Conservation (phyloP, 176 grass and related monocot genomes). For the Oryza punctata region DNA sequence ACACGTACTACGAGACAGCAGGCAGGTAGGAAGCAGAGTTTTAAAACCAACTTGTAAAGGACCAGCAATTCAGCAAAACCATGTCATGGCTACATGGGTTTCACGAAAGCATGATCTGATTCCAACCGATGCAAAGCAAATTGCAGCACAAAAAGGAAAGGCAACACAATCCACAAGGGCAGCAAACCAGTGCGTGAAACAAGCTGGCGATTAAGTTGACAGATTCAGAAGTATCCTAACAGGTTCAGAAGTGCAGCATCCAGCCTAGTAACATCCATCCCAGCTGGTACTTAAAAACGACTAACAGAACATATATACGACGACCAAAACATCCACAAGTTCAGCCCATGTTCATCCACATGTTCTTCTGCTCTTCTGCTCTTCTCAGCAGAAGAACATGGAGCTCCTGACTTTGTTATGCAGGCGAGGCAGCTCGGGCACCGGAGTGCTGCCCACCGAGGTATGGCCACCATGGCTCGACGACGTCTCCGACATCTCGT, state of each 20-base stretch:
- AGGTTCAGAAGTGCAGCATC: neutral
- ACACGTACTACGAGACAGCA: too few relatives aligned
- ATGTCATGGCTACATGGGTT: too few relatives aligned
- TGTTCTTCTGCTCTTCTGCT: too few relatives aligned
- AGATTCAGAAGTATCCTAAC: neutral
- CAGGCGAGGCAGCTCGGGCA: conserved; percentile 71
- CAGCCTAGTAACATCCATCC: conserved; percentile 16
- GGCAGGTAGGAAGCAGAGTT: too few relatives aligned
- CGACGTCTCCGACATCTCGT: conserved; percentile 66
- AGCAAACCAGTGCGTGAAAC: neutral
- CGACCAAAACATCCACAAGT: neutral
- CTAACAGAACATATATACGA: too few relatives aligned
- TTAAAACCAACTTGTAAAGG: too few relatives aligned
- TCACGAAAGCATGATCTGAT: too few relatives aligned
- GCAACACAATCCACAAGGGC: neutral
- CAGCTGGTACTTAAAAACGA: neutral
- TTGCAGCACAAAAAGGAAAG: neutral
- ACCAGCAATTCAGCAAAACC: neutral
- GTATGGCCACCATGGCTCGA: conserved; percentile 68
- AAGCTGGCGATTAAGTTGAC: neutral
- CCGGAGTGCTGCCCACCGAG: conserved; percentile 30
- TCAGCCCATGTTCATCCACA: neutral
- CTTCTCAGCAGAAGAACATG: conserved; percentile 87
- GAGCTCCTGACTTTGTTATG: conserved; percentile 77
- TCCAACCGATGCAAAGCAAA: neutral